Evolutionary conservation across 2,329 filamentous ascomycete species (phyloP), one percentile per base, ranked within the genome.

Genomic region (Thelonectria blattea): DNA sequence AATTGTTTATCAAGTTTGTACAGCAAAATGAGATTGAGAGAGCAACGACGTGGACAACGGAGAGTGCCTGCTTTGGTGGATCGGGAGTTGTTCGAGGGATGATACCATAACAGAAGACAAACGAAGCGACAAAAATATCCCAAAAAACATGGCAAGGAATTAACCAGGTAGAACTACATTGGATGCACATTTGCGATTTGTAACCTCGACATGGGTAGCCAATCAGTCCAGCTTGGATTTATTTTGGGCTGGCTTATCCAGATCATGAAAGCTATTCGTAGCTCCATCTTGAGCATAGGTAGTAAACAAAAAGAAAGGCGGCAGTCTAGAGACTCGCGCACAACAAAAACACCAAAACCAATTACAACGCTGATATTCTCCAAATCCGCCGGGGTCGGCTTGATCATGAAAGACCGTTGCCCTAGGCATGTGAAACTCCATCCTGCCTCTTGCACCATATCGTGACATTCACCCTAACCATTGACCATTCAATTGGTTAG

Each of bases 1-100:
- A 18, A 30, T 60, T 42, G 50, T 49, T 66, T 63, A 61, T 66
- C 61, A 48, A 58, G 54, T 67, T 45, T 57, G 56, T 64, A 59
- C 52, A 52, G 57, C 57, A 61, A 58, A 52, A 61, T 51, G 52
- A 32, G 55, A 51, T 52, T 45, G 20, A 60, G 62, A 58, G 46
- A 48, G 17, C 24, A 27, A 14, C 50, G 45, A 49, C 14, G 43
- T 34, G 41, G 47, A 24, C 24, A 34, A 49, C 47, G 12, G n/a
- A n/a, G n/a, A 37, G 39, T 61, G 42, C 47, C 17, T 24, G 46
- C 47, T 34, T 50, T 63, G 22, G 49, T 61, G 61, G 66, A 41
- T 39, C 53, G 65, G 61, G 32, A 49, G 57, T 64, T 65, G 63
- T 70, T 68, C 61, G 66, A 71, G 68, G 71, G 68, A 71, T 63